phyloP scores from a whole-genome alignment of 2,329 filamentous ascomycete species.

The Alternaria sp. region DNA sequence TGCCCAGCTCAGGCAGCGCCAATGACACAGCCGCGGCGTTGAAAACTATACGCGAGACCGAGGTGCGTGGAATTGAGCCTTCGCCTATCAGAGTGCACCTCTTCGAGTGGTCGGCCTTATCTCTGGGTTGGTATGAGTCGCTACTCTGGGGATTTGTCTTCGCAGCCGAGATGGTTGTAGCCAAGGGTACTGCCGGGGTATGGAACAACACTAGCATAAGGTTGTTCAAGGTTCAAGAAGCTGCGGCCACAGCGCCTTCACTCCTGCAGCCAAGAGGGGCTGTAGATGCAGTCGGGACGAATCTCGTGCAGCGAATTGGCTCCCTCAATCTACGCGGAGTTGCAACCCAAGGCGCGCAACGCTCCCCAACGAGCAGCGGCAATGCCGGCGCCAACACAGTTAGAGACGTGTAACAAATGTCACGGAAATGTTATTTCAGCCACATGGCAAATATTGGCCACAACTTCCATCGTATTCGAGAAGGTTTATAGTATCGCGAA shows the following conservation, averaged over 20 bases:
- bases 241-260: slow-evolving; percentile 77
- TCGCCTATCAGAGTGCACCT: slow-evolving; percentile 79
- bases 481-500: background rate
- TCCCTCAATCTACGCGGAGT: slow-evolving; percentile 72
- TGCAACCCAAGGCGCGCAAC: slow-evolving; percentile 28
- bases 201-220: slow-evolving; percentile 93
- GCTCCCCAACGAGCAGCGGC: slow-evolving; percentile 21
- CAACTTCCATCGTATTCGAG: slow-evolving; percentile 13
- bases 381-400: slow-evolving; percentile 34
- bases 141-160: slow-evolving; percentile 94
- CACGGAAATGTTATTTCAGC: slow-evolving; percentile 2
- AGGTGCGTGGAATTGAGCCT: slow-evolving; percentile 75
- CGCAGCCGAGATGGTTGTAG: slow-evolving; percentile 84
- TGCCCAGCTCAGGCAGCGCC: slow-evolving; percentile 55
- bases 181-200: slow-evolving; percentile 85
- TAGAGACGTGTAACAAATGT: slow-evolving; percentile 41
- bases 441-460: slow-evolving; percentile 12
- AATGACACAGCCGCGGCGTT: slow-evolving; percentile 50
- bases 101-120: slow-evolving; percentile 91
- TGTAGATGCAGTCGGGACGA: slow-evolving; percentile 90
- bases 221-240: slow-evolving; percentile 88
- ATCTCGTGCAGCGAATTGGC: slow-evolving; percentile 85
- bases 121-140: slow-evolving; percentile 94
- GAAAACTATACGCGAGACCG: slow-evolving; percentile 63
- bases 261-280: slow-evolving; percentile 85